A percentile compares a stretch with the other conserved stretches of the same genome.
Conservation (phyloP, 177 flowering plant genomes). For the Vitis hybrid region DNA sequence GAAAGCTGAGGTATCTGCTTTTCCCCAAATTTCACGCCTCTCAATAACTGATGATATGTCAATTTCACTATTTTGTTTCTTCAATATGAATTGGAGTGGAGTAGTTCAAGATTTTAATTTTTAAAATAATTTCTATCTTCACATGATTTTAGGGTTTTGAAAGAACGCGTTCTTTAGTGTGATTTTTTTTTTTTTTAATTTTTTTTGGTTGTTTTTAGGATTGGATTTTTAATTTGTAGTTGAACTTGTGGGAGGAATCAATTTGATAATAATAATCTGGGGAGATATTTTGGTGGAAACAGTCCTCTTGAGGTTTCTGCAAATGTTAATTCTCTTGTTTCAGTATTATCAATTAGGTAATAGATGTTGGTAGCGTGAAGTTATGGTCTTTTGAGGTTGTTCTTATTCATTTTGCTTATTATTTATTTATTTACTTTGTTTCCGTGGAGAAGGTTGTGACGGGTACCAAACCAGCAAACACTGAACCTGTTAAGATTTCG, state of each 20-base stretch:
- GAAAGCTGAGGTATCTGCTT: constrained; percentile 28
- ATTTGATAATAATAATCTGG: background rate
- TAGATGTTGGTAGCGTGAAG: background rate
- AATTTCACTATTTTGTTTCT: too few species aligned
- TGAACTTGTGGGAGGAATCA: background rate
- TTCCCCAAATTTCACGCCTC: too few species aligned
- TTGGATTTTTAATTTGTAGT: background rate
- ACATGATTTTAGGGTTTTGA: too few species aligned
- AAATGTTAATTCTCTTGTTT: background rate
- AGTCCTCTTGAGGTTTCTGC: background rate
- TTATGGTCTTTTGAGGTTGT: background rate
- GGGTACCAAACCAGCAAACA: constrained; percentile 31
- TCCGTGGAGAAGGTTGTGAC: constrained; percentile 34
- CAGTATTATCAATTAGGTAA: too few species aligned
- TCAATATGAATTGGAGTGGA: too few species aligned
- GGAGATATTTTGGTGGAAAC: background rate
- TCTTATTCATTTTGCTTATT: constrained; percentile 6
- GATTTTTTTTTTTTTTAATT: too few species aligned
- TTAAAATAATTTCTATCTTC: too few species aligned
- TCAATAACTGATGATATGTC: too few species aligned
- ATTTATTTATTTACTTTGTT: constrained; percentile 4
- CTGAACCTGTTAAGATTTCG: constrained; percentile 85
- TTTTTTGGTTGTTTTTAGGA: too few species aligned
- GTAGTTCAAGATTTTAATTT: too few species aligned
- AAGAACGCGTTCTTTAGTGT: too few species aligned